Conservation (phyloP, 495 filamentous ascomycete species). For the Recurvomyces mirabilis region DNA sequence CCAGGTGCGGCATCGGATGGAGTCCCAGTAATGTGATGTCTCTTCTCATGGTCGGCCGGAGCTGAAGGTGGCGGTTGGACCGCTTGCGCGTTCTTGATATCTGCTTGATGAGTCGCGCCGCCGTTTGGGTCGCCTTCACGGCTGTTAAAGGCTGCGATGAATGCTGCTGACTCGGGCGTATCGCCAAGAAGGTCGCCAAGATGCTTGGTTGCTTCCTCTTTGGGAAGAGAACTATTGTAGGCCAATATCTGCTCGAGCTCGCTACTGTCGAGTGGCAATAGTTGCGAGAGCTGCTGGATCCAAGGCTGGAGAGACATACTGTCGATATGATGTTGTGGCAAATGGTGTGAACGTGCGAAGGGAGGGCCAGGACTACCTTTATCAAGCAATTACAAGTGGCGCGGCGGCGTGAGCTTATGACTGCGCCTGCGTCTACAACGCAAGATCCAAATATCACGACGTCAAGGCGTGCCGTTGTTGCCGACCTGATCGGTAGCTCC, state of each 20-base stretch:
- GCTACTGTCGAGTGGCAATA: constrained; percentile 9
- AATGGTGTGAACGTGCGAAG: too few relatives aligned
- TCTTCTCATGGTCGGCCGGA: not conserved
- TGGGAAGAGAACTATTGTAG: constrained; percentile 6
- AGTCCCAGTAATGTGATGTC: not conserved
- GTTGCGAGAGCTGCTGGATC: constrained; percentile 8
- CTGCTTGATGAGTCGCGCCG: constrained; percentile 1
- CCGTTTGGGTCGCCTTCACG: not conserved
- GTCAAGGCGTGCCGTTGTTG: too few relatives aligned
- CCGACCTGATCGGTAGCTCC: too few relatives aligned
- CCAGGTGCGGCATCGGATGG: not conserved
- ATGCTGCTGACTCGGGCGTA: not conserved
- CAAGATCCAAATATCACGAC: too few relatives aligned
- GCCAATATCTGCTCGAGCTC: constrained; percentile 12
- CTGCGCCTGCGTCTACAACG: too few relatives aligned
- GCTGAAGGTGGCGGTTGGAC: not conserved
- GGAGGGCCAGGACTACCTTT: too few relatives aligned
- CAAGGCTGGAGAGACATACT: too few relatives aligned
- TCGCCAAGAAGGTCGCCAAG: constrained; percentile 12
- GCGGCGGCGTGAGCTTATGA: too few relatives aligned
- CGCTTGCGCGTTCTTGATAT: not conserved
- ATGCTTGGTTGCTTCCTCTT: constrained; percentile 9
- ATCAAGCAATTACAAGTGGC: too few relatives aligned
- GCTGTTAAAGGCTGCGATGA: constrained; percentile 7
- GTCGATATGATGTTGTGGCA: too few relatives aligned